A percentile compares a stretch with the other conserved stretches of the same genome.
phyloP scores from a whole-genome alignment of 768 basidiomycete species.

The Rhodotorula paludigena region DNA sequence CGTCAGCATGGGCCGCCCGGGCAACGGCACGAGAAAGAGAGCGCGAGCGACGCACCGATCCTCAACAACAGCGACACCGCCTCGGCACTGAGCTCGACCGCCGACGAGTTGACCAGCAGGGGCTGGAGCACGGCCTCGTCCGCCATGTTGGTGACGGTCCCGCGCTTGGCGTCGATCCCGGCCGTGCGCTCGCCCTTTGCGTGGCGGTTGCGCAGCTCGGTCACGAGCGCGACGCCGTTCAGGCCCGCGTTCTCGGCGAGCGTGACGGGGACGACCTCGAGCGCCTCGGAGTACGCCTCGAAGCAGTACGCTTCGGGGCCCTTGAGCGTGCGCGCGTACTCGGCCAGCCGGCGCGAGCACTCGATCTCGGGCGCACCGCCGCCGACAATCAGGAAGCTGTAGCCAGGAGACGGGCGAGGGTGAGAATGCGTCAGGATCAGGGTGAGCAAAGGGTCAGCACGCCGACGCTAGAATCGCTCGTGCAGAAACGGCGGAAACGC shows the following conservation, averaged over 20 bases:
- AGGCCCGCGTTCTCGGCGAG: constrained; percentile 97
- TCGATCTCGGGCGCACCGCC: constrained; percentile 98
- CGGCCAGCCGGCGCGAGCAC: constrained; percentile 81
- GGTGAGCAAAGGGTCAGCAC: not conserved
- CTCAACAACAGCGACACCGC: constrained; percentile 93
- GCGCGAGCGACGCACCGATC: constrained; percentile 73
- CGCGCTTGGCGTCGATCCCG: constrained; percentile 90
- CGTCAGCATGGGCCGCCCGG: not conserved
- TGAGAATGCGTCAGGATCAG: not conserved
- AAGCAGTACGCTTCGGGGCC: constrained; percentile 99
- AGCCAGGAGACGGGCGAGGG: constrained; percentile 7
- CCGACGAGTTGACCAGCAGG: constrained; percentile 85
- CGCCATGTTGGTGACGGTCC: constrained; percentile 93
- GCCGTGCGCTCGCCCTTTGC: constrained; percentile 89
- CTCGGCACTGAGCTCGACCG: constrained; percentile 90
- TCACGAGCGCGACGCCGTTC: constrained; percentile 96
- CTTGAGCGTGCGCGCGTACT: constrained; percentile 85
- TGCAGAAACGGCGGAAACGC: constrained; percentile 41
- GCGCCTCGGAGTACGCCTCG: constrained; percentile 94
- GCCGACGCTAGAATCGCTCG: not conserved
- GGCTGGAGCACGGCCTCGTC: constrained; percentile 96
- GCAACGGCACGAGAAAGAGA: not conserved
- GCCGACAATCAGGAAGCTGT: constrained; percentile 83
- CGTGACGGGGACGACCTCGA: constrained; percentile 96
- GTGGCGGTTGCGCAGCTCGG: constrained; percentile 93